A percentile compares a stretch with the other conserved stretches of the same genome.
phyloP scores from a whole-genome alignment of 768 basidiomycete species.

The Exsudoporus frostii region DNA sequence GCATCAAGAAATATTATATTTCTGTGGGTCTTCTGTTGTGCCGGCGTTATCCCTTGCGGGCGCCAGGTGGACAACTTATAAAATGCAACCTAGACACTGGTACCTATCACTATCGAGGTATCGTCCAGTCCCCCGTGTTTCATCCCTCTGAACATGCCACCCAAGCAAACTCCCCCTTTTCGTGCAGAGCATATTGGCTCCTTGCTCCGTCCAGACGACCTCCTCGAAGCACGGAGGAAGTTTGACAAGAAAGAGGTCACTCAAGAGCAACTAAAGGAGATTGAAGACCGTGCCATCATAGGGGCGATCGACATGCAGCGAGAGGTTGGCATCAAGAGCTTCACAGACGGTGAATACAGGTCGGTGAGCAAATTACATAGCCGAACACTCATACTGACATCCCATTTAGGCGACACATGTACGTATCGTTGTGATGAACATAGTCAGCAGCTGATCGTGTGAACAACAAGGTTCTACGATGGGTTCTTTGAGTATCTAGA shows the following conservation, averaged over 20 bases:
- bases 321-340: constrained; percentile 38
- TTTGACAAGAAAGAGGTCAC: constrained; percentile 35
- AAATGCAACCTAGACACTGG: neutral
- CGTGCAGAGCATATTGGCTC: constrained; percentile 46
- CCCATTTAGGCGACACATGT: constrained; percentile 26
- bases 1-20: neutral
- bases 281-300: constrained; percentile 40
- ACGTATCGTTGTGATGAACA: neutral
- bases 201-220: constrained; percentile 39
- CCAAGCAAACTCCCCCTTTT: constrained; percentile 38
- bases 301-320: constrained; percentile 38
- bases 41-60: neutral
- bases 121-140: no score
- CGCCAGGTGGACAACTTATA: neutral
- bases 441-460: neutral
- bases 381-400: neutral
- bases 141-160: constrained; percentile 8
- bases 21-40: neutral
- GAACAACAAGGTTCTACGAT: constrained; percentile 23
- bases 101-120: neutral
- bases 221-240: constrained; percentile 36
- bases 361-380: constrained; percentile 20
- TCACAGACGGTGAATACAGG: constrained; percentile 43
- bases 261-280: constrained; percentile 32
- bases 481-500: constrained; percentile 28